Percentiles rank a stretch among this genome's conserved stretches.
phyloP scores from a whole-genome alignment of 768 basidiomycete species.

The Candolleomyces eurysporus region DNA sequence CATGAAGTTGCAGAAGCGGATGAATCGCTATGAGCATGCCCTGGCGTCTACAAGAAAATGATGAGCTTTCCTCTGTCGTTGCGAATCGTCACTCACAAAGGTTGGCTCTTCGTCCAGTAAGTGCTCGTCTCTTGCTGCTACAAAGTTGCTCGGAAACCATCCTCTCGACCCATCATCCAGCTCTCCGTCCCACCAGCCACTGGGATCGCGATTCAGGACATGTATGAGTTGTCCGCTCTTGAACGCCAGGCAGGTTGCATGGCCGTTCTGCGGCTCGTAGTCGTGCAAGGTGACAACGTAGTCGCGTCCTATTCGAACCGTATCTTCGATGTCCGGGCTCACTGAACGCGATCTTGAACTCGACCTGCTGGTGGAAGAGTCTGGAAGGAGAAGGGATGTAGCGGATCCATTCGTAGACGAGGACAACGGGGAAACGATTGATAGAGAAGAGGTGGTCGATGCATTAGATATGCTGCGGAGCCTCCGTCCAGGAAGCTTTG shows the following conservation, averaged over 20 bases:
- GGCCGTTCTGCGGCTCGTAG: slow-evolving; percentile 69
- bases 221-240: slow-evolving; percentile 88
- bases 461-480: slow-evolving; percentile 52
- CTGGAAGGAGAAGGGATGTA: slow-evolving; percentile 45
- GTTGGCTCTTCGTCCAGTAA: slow-evolving; percentile 56
- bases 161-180: slow-evolving; percentile 75
- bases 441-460: slow-evolving; percentile 55
- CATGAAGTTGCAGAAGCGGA: slow-evolving; percentile 53
- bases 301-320: slow-evolving; percentile 51
- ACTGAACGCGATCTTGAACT: slow-evolving; percentile 25
- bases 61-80: not conserved
- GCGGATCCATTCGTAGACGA: slow-evolving; percentile 55
- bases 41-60: slow-evolving; percentile 11
- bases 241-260: slow-evolving; percentile 84
- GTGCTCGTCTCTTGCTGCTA: slow-evolving; percentile 61
- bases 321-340: slow-evolving; percentile 50
- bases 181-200: slow-evolving; percentile 99
- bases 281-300: slow-evolving; percentile 94
- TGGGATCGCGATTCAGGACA: slow-evolving; percentile 81
- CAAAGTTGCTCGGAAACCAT: slow-evolving; percentile 99
- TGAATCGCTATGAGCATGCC: slow-evolving; percentile 35
- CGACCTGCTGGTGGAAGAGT: slow-evolving; percentile 17
- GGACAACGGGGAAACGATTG: slow-evolving; percentile 53
- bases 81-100: slow-evolving; percentile 33
- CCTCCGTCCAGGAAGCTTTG: slow-evolving; percentile 31